Conservation (phyloP, 106 monocot species). For the Dioscorea alata region DNA sequence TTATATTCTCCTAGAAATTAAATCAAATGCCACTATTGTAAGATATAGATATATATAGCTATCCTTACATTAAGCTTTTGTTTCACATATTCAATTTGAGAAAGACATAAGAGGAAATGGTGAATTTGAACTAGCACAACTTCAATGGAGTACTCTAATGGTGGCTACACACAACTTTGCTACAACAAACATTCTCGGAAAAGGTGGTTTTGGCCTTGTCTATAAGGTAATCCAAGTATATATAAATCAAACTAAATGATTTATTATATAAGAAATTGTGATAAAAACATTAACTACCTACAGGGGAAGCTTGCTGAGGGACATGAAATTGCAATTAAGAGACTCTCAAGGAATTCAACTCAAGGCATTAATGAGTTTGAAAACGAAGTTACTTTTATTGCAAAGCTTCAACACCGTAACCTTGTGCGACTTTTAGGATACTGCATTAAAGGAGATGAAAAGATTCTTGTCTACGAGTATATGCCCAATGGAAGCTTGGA, state of each 20-base stretch:
- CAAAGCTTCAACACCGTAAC: no score
- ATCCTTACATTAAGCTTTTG: no score
- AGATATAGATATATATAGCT: no score
- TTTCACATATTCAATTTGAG: no score
- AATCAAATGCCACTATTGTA: no score
- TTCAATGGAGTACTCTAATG: slow-evolving; percentile 8
- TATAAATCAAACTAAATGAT: background rate
- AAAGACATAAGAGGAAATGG: background rate
- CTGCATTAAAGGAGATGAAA: slow-evolving; percentile 26
- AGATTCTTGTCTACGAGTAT: slow-evolving; percentile 29
- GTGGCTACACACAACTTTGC: slow-evolving; percentile 24
- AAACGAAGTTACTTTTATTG: no score
- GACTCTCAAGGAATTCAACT: slow-evolving; percentile 10
- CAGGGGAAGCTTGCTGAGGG: slow-evolving; percentile 17
- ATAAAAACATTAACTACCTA: background rate
- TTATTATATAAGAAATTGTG: no score
- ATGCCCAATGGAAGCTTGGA: slow-evolving; percentile 31
- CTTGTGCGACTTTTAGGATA: slow-evolving; percentile 30
- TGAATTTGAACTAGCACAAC: slow-evolving; percentile 9
- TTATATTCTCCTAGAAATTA: no score
- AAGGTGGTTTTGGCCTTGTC: slow-evolving; percentile 34
- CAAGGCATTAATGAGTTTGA: slow-evolving; percentile 14
- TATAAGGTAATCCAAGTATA: slow-evolving; percentile 22
- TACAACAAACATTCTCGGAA: slow-evolving; percentile 13
- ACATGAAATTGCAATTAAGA: slow-evolving; percentile 27